phyloP scores from a whole-genome alignment of 1,139 yeast genomes.

The Yamadazyma conglobata region DNA sequence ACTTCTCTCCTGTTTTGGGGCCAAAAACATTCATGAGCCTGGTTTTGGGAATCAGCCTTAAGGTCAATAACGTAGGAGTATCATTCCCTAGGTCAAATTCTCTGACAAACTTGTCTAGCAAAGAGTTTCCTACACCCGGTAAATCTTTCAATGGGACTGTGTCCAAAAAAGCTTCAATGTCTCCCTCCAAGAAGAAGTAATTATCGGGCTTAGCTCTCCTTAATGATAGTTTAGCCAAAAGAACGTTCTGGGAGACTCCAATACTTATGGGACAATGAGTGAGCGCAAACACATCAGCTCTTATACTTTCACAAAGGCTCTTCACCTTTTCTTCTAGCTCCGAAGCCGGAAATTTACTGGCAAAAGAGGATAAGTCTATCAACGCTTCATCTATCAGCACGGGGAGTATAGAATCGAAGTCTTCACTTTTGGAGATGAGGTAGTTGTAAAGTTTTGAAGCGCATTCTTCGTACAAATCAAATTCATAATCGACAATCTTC shows the following conservation, averaged over 20 bases:
- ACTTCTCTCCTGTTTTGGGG: slow-evolving; percentile 60
- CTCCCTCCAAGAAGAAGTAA: slow-evolving; percentile 31
- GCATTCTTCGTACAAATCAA: slow-evolving; percentile 60
- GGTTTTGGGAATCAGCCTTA: slow-evolving; percentile 33
- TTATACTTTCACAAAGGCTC: slow-evolving; percentile 35
- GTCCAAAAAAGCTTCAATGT: slow-evolving; percentile 35
- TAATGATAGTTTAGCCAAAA: slow-evolving; percentile 77
- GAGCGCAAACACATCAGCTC: slow-evolving; percentile 37
- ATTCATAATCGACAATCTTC: slow-evolving; percentile 65
- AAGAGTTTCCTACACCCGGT: slow-evolving; percentile 83
- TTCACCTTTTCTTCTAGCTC: slow-evolving; percentile 15
- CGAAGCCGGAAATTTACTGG: slow-evolving; percentile 6
- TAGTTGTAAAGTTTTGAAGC: slow-evolving; percentile 48
- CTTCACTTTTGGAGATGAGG: slow-evolving; percentile 44
- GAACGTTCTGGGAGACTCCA: slow-evolving; percentile 69
- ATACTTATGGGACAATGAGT: slow-evolving; percentile 74
- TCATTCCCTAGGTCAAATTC: slow-evolving; percentile 6
- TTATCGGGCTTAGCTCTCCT: slow-evolving; percentile 82
- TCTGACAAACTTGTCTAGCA: slow-evolving; percentile 20
- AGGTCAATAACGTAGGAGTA: slow-evolving; percentile 23
- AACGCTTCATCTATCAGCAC: slow-evolving; percentile 91
- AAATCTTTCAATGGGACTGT: slow-evolving; percentile 50
- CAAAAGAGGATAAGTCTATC: slow-evolving; percentile 56
- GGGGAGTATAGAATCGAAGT: slow-evolving; percentile 66
- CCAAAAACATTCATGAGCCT: slow-evolving; percentile 55